A percentile compares a stretch with the other conserved stretches of the same genome.
Evolutionary conservation across 2,329 filamentous ascomycete species (phyloP).

Genomic region (Pseudogymnoascus sp.): DNA sequence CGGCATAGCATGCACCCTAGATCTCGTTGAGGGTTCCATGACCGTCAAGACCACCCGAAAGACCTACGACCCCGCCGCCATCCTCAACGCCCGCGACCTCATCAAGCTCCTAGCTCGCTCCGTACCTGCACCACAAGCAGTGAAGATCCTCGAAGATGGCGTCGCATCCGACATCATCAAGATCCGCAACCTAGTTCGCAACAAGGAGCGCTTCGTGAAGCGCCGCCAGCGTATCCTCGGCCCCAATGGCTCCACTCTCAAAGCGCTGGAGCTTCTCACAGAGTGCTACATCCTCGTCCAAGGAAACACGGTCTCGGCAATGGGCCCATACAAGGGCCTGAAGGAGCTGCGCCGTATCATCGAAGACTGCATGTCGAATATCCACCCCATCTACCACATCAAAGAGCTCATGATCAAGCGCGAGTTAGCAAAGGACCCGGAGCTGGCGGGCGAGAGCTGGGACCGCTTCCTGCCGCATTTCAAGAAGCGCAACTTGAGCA

Average conservation of each 20-base stretch:
- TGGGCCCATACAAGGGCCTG: slow-evolving; percentile 87
- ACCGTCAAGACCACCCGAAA: slow-evolving; percentile 90
- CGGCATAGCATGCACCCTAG: slow-evolving; percentile 84
- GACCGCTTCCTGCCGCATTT: slow-evolving; percentile 95
- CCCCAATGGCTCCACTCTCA: slow-evolving; percentile 84
- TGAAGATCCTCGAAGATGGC: slow-evolving; percentile 91
- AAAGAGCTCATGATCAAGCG: slow-evolving; percentile 93
- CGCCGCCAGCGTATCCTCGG: slow-evolving; percentile 86
- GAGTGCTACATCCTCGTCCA: slow-evolving; percentile 91
- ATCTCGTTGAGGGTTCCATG: slow-evolving; percentile 94
- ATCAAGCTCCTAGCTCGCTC: slow-evolving; percentile 88
- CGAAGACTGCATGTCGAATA: slow-evolving; percentile 94
- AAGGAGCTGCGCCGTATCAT: slow-evolving; percentile 87
- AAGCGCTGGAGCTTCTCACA: slow-evolving; percentile 87
- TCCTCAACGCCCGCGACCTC: slow-evolving; percentile 87
- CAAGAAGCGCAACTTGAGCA: slow-evolving; percentile 85
- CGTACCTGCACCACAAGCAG: slow-evolving; percentile 84
- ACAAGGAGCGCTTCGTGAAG: slow-evolving; percentile 95
- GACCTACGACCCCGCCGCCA: slow-evolving; percentile 85
- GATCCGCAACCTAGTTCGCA: slow-evolving; percentile 80
- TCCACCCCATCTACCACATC: slow-evolving; percentile 86
- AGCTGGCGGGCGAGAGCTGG: slow-evolving; percentile 83
- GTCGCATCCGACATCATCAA: slow-evolving; percentile 94
- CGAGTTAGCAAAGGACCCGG: slow-evolving; percentile 83
- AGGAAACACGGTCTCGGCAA: slow-evolving; percentile 86